phyloP scores from a whole-genome alignment of 2,329 filamentous ascomycete species.

The Diaporthe citriasiana region DNA sequence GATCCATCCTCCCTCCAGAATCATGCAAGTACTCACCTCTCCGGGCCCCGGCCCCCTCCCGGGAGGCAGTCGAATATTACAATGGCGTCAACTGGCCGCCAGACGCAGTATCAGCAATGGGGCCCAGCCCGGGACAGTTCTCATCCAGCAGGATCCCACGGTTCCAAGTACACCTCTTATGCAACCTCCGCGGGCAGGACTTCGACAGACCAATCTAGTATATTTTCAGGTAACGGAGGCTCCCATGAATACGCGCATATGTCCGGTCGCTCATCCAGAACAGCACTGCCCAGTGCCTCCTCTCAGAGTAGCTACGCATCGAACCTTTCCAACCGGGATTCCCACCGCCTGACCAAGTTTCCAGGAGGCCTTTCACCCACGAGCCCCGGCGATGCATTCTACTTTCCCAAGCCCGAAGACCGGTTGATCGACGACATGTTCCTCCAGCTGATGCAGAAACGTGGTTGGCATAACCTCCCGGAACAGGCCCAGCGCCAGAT shows the following conservation, averaged over 20 bases:
- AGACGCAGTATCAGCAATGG: slow-evolving; percentile 85
- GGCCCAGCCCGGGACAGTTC: slow-evolving; percentile 71
- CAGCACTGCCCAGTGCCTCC: slow-evolving; percentile 68
- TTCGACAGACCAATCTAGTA: slow-evolving; percentile 67
- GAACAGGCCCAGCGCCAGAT: slow-evolving; percentile 96
- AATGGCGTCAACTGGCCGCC: slow-evolving; percentile 79
- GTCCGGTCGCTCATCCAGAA: slow-evolving; percentile 62
- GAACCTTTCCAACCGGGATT: slow-evolving; percentile 65
- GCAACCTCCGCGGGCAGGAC: slow-evolving; percentile 71
- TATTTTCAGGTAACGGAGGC: slow-evolving; percentile 69
- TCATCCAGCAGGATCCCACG: slow-evolving; percentile 63
- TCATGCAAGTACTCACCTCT: slow-evolving; percentile 68
- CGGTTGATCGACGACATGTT: slow-evolving; percentile 92
- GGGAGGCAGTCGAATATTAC: slow-evolving; percentile 71
- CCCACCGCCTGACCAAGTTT: slow-evolving; percentile 70
- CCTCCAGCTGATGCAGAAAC: slow-evolving; percentile 93
- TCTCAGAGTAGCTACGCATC: slow-evolving; percentile 69
- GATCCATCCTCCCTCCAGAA: slow-evolving; percentile 66
- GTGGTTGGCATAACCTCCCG: slow-evolving; percentile 96
- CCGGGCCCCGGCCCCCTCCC: slow-evolving; percentile 71
- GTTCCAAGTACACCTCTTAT: slow-evolving; percentile 75
- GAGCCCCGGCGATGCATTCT: slow-evolving; percentile 64
- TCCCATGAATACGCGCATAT: slow-evolving; percentile 55
- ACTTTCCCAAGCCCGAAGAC: slow-evolving; percentile 81
- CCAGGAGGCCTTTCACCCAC: slow-evolving; percentile 53